Base-by-base conservation (phyloP, 2,329 filamentous ascomycete species). In the Hypoxylon sp. region DNA sequence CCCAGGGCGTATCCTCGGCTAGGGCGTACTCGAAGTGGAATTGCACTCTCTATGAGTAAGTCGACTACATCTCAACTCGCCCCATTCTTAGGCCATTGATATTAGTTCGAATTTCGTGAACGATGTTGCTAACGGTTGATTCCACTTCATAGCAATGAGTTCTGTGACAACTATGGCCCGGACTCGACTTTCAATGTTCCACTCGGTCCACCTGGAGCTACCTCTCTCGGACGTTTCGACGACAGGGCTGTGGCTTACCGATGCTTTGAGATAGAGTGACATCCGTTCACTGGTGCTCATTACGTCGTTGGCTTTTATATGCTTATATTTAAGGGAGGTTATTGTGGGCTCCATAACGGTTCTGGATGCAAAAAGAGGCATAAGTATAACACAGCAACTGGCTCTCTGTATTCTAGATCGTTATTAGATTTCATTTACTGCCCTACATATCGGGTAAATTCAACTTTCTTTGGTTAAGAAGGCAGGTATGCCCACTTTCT, bases 1-100 rank as follows among this genome's bases (percentile, higher is more conserved):
- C 73, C 6, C 72, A 75, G 52, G 74, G 74, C 48, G 72, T 75
- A 10, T 74, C 74, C 2, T 75, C 74, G 0, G 74, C 70, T 1
- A 64, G 69, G 10, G 71, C 74, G 11, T 74, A 73, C 21, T 72
- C 70, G 55, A 64, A 62, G 57, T 75, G 72, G 72, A 75, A 73
- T 46, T 75, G 73, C 6, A 32, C 29, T 15, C 7, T 52, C 13
- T 52, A 52, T n/a, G 46, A 31, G 27, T 52, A 31, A 52, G 48
- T 52, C 0, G 4, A n/a, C n/a, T 21, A 11, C 29, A 2, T 35
- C 10, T 51, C n/a, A 29, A 10, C n/a, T 13, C 5, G 27, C 48
- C 10, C 32, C 3, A 17, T 8, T 27, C 5, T 1, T 3, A 6
- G 3, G 10, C 11, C 17, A 21, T 17, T 2, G 6, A n/a, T 19